A percentile compares a stretch with the other conserved stretches of the same genome.
Conservation (phyloP, 352 stramenopile genomes). For the Globisporangium camurandrum region DNA sequence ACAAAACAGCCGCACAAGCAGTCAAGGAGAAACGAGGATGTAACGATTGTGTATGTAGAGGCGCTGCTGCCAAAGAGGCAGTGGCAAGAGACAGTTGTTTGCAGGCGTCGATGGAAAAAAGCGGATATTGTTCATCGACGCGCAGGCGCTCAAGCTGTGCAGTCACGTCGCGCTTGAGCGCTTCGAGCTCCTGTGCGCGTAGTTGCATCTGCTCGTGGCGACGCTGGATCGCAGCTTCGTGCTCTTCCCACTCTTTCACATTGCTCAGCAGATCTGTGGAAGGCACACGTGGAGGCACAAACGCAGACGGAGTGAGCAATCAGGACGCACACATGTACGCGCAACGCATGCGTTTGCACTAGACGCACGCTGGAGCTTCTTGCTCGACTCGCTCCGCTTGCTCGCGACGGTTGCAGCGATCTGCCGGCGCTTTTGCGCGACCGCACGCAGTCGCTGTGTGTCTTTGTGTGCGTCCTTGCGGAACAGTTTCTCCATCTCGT, state of each 20-base stretch:
- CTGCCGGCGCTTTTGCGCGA: slow-evolving; percentile 55
- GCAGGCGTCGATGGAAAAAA: slow-evolving; percentile 2
- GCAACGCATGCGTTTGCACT: too few relatives aligned
- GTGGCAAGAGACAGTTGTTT: neutral
- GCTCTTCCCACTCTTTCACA: slow-evolving; percentile 58
- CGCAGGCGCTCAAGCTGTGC: slow-evolving; percentile 60
- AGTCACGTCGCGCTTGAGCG: slow-evolving; percentile 54
- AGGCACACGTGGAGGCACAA: neutral
- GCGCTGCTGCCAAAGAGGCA: neutral
- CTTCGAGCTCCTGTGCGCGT: slow-evolving; percentile 57
- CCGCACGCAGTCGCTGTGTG: slow-evolving; percentile 36
- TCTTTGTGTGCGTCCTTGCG: slow-evolving; percentile 54
- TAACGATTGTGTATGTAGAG: neutral
- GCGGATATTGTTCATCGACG: slow-evolving; percentile 60
- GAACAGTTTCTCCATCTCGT: slow-evolving; percentile 55
- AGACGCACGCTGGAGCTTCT: slow-evolving; percentile 48
- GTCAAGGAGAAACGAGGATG: neutral
- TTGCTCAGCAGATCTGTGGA: slow-evolving; percentile 45
- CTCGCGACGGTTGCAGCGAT: slow-evolving; percentile 36
- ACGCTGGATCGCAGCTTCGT: slow-evolving; percentile 29
- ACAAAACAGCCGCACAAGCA: neutral
- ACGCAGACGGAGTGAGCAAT: too few relatives aligned
- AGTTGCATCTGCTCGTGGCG: slow-evolving; percentile 45
- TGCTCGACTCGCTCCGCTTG: slow-evolving; percentile 37
- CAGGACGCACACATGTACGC: too few relatives aligned